phyloP scores from a whole-genome alignment of 164 flowering plant genomes.

The Stephania yunnanensis region DNA sequence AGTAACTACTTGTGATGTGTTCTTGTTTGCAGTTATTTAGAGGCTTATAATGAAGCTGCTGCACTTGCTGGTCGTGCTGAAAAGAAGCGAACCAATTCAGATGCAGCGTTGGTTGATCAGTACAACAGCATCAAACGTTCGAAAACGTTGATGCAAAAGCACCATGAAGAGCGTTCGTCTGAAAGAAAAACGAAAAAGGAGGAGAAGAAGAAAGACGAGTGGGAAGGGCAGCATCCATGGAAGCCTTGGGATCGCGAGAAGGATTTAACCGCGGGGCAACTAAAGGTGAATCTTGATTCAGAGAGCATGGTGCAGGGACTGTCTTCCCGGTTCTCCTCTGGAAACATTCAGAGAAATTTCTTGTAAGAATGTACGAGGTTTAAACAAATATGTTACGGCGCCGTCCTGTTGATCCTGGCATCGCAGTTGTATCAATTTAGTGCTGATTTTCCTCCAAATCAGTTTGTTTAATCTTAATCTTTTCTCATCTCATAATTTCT shows the following conservation, averaged over 20 bases:
- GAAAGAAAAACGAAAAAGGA: constrained; percentile 56
- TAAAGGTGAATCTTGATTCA: constrained; percentile 55
- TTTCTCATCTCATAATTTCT: too few relatives aligned
- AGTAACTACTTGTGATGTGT: not conserved
- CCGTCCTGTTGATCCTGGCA: too few relatives aligned
- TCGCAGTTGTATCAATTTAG: too few relatives aligned
- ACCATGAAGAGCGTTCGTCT: constrained; percentile 46
- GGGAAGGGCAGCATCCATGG: constrained; percentile 94
- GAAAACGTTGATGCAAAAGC: constrained; percentile 75
- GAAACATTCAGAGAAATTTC: constrained; percentile 70
- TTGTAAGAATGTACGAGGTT: constrained; percentile 16
- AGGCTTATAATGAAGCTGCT: constrained; percentile 77
- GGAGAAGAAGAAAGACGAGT: constrained; percentile 56
- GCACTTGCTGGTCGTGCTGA: constrained; percentile 67
- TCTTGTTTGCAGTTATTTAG: constrained; percentile 56
- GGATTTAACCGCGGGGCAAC: constrained; percentile 80
- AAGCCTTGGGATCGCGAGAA: constrained; percentile 98
- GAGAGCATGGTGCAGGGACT: constrained; percentile 66
- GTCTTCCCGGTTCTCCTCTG: constrained; percentile 76
- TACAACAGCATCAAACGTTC: constrained; percentile 76
- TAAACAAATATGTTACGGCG: too few relatives aligned
- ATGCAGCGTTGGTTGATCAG: constrained; percentile 79
- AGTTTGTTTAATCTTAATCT: too few relatives aligned
- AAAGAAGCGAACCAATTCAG: constrained; percentile 35
- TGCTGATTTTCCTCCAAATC: too few relatives aligned